Conservation (phyloP, 2,329 filamentous ascomycete species). For the Ophiosphaerella narmari region DNA sequence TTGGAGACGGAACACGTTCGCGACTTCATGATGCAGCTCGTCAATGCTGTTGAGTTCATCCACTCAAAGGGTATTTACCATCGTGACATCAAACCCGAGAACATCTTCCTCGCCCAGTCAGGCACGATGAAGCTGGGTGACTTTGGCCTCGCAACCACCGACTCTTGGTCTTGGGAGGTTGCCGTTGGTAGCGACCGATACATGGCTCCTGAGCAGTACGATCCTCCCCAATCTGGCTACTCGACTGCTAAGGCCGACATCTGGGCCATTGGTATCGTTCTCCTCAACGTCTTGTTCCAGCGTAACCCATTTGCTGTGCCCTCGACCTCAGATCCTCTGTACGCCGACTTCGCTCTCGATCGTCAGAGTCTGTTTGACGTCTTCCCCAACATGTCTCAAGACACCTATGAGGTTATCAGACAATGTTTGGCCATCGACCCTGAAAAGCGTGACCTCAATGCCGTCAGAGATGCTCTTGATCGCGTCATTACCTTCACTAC, state of each 20-base stretch:
- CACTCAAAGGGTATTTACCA: conserved; percentile 92
- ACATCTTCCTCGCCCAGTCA: conserved; percentile 89
- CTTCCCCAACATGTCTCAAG: conserved; percentile 97
- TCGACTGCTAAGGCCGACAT: conserved; percentile 91
- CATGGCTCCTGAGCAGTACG: conserved; percentile 98
- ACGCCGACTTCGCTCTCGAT: conserved; percentile 89
- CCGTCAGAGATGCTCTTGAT: conserved; percentile 75
- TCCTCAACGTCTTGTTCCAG: conserved; percentile 95
- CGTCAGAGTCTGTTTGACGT: conserved; percentile 97
- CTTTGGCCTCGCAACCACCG: conserved; percentile 89
- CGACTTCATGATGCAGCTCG: conserved; percentile 93
- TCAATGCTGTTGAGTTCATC: conserved; percentile 87
- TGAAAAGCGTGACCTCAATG: conserved; percentile 79
- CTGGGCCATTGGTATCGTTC: conserved; percentile 95
- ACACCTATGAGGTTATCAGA: conserved; percentile 91
- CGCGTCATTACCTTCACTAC: conserved; percentile 91
- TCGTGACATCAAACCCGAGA: conserved; percentile 98
- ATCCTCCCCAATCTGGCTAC: conserved; percentile 84
- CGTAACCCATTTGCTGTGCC: conserved; percentile 94
- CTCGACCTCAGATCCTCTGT: conserved; percentile 86
- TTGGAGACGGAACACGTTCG: conserved; percentile 95
- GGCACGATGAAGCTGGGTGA: conserved; percentile 96
- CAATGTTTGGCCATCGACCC: conserved; percentile 92
- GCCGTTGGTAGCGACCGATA: conserved; percentile 97
- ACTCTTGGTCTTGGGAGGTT: conserved; percentile 87